Percentiles rank a stretch among this genome's conserved stretches.
Conservation (phyloP, 169 alveolate species). For the Plasmodium yoelii region DNA sequence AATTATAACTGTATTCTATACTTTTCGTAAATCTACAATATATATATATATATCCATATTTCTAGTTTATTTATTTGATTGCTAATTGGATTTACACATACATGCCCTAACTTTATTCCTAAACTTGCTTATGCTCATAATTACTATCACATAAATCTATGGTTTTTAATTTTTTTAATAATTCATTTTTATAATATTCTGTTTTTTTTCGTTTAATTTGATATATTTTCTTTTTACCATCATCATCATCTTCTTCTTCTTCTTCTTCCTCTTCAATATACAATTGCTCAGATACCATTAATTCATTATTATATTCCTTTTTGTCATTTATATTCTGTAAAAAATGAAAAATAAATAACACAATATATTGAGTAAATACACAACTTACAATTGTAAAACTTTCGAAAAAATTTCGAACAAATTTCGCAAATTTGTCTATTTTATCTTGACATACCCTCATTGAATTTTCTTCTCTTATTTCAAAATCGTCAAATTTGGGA, state of each 20-base stretch:
- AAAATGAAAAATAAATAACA: neutral
- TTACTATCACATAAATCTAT: neutral
- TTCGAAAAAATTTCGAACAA: no score
- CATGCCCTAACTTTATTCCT: neutral
- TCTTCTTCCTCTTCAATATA: conserved; percentile 9
- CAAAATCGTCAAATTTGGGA: conserved; percentile 64
- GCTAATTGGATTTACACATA: no score
- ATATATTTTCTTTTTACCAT: neutral
- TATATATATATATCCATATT: no score
- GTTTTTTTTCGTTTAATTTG: conserved; percentile 46
- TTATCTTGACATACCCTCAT: neutral
- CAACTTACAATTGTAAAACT: no score
- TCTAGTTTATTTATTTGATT: no score
- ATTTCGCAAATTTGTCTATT: no score
- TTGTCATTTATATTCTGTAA: conserved; percentile 3
- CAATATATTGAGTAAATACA: no score
- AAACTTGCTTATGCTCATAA: neutral
- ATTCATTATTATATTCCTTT: neutral
- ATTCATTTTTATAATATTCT: neutral
- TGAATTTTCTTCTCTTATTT: conserved; percentile 11
- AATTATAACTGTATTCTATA: no score
- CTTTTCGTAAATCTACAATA: no score
- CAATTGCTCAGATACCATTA: neutral
- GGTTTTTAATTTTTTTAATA: neutral
- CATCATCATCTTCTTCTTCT: no score